Percentiles rank a stretch among this genome's conserved stretches.
Evolutionary conservation across 2,329 filamentous ascomycete genomes (phyloP).

Genomic region (Nemania diffusa): DNA sequence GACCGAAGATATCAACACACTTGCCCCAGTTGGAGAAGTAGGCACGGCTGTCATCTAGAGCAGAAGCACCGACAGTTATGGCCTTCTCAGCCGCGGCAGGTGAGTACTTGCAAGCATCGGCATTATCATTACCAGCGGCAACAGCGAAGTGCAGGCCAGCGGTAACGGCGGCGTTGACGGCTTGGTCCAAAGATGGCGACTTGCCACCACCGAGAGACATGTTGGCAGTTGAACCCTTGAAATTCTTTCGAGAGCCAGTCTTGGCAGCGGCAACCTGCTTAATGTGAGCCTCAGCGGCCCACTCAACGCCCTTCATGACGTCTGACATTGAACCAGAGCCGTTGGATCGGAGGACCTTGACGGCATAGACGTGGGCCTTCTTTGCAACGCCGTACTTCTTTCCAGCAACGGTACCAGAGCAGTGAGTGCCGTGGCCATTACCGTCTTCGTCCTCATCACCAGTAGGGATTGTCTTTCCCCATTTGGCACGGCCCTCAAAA

Average conservation of each 20-base stretch:
- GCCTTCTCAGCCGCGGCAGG: constrained; percentile 91
- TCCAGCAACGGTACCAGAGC: constrained; percentile 96
- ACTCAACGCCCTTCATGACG: constrained; percentile 98
- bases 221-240: constrained; percentile 99
- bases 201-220: constrained; percentile 99
- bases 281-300: constrained; percentile 82
- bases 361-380: constrained; percentile 95
- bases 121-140: constrained; percentile 98
- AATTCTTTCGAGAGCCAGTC: constrained; percentile 90
- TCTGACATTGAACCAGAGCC: constrained; percentile 99
- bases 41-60: constrained; percentile 91
- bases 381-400: constrained; percentile 99
- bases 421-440: constrained; percentile 99
- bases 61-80: constrained; percentile 95
- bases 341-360: constrained; percentile 98
- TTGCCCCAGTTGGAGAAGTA: constrained; percentile 99
- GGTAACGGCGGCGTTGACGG: constrained; percentile 92
- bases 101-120: constrained; percentile 99
- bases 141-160: constrained; percentile 97
- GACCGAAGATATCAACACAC: constrained; percentile 99
- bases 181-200: constrained; percentile 87
- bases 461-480: constrained; percentile 94
- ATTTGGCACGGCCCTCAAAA: constrained; percentile 93
- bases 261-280: constrained; percentile 82
- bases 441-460: constrained; percentile 90